Evolutionary conservation across 495 filamentous ascomycete species (phyloP), one percentile per base, ranked within the genome.

Genomic region (Penicillium samsonianum): DNA sequence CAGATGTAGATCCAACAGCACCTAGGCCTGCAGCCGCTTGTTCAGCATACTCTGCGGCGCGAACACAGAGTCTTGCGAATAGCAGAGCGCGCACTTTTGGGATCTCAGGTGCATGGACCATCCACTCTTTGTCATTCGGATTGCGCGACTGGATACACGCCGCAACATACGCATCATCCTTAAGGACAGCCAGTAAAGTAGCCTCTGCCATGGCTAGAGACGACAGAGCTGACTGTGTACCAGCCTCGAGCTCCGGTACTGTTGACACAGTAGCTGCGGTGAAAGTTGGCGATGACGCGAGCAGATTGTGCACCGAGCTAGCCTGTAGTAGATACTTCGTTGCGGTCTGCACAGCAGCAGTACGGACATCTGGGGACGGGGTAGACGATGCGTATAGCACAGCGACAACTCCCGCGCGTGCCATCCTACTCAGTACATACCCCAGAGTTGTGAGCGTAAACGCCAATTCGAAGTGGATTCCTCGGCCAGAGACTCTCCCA

Each of bases 81-180:
- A 98, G 76, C 64, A 92, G 84, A 0, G 91, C 93, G 20, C 92
- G 83, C 19, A 97, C 91, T 64, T 91, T 92, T 23, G 90, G 90
- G 25, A 96, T 89, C 50, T 90, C 85, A 12, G 91, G 90, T 1
- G 88, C 81, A 64, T 87, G 87, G 62, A 92, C 89, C 91, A 96
- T 96, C 92, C 92, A 96, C 61, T 95, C 91, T 33, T 81, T 88
- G 69, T 91, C 89, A 59, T 88, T 84, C 26, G 85, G 81, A 63
- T 94, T 92, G 31, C 90, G 80, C 45, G 84, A 82, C 54, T 91
- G 88, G 11, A 89, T 84, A 30, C 91, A 87, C 14, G 83, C 82
- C 3, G 85, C 84, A 1, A 94, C 86, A 63, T 98, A 96, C 0
- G 93, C 90, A 65, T 98, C 94, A 62, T 96, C 92, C 64, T 96